A percentile compares a stretch with the other conserved stretches of the same genome.
These are phyloP conservation scores for Solanum commersonii DNA, from an alignment of 257 asterid genomes.

Conservation along the genomic window DNA sequence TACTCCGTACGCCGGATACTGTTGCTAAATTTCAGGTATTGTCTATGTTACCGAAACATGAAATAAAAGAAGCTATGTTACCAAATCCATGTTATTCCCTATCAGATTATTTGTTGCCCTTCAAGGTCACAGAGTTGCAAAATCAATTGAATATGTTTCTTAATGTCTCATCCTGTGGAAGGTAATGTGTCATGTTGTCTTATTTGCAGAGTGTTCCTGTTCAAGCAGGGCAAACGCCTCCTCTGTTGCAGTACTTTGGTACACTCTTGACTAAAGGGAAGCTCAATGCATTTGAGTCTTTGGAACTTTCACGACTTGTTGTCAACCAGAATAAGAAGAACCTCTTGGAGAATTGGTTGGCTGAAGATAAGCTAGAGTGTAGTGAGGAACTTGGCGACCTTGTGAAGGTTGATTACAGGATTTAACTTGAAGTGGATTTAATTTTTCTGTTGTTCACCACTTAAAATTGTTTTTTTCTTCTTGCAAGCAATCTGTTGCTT, in stretches of 20 bases:
- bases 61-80: background rate
- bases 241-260: constrained; percentile 96
- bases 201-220: constrained; percentile 93
- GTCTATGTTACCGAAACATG: background rate
- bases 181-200: background rate
- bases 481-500: background rate
- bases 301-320: constrained; percentile 94
- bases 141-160: background rate
- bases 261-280: constrained; percentile 91
- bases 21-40: constrained; percentile 10
- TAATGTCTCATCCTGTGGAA: background rate
- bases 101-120: background rate
- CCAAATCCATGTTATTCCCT: background rate
- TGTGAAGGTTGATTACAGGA: constrained; percentile 64
- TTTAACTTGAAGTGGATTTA: background rate
- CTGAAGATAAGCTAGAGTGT: constrained; percentile 97
- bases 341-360: constrained; percentile 93
- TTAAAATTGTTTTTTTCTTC: background rate
- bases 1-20: constrained; percentile 6
- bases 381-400: constrained; percentile 99
- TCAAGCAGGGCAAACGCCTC: constrained; percentile 99
- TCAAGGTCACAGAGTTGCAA: background rate
- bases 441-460: background rate
- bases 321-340: constrained; percentile 98
- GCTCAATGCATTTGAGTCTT: constrained; percentile 91